Percentiles rank a stretch among this genome's conserved stretches.
Evolutionary conservation across 192 early-diverging fungal species (phyloP).

Genomic region (Glomus cerebriforme): DNA sequence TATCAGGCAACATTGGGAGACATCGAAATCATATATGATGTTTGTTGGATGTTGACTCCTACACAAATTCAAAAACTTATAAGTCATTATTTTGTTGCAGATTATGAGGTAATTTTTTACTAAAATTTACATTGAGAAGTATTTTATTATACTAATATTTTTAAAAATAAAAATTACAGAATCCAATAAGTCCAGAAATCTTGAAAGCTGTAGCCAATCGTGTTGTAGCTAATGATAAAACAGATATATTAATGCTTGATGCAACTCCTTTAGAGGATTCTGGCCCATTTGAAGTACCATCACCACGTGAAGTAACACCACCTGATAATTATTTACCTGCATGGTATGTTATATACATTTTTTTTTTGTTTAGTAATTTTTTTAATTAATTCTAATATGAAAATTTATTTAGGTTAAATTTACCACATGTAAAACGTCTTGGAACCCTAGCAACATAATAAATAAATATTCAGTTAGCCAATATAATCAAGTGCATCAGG

Average conservation of each 20-base stretch:
- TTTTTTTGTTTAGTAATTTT: not conserved
- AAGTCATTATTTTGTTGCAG: constrained; percentile 91
- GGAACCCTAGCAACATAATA: not conserved
- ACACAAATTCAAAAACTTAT: constrained; percentile 98
- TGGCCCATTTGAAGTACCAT: constrained; percentile 59
- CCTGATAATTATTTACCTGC: constrained; percentile 51
- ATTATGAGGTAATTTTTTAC: constrained; percentile 80
- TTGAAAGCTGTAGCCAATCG: constrained; percentile 86
- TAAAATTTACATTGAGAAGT: too few relatives aligned
- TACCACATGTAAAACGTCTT: constrained; percentile 4
- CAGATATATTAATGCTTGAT: constrained; percentile 88
- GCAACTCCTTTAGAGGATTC: constrained; percentile 66
- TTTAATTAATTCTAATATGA: not conserved
- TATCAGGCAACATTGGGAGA: constrained; percentile 66
- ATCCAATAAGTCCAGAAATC: constrained; percentile 82
- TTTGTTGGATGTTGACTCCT: constrained; percentile 94
- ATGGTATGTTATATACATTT: constrained; percentile 34
- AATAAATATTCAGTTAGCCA: not conserved
- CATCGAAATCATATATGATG: constrained; percentile 98
- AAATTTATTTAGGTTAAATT: not conserved
- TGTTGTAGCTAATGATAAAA: constrained; percentile 85
- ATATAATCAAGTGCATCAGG: not conserved
- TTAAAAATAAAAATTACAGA: too few relatives aligned
- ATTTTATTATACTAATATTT: too few relatives aligned
- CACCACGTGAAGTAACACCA: constrained; percentile 43